These are phyloP conservation scores for Pseudocercospora vitis DNA, from an alignment of 2,329 filamentous ascomycete species.

Conservation along the genomic window DNA sequence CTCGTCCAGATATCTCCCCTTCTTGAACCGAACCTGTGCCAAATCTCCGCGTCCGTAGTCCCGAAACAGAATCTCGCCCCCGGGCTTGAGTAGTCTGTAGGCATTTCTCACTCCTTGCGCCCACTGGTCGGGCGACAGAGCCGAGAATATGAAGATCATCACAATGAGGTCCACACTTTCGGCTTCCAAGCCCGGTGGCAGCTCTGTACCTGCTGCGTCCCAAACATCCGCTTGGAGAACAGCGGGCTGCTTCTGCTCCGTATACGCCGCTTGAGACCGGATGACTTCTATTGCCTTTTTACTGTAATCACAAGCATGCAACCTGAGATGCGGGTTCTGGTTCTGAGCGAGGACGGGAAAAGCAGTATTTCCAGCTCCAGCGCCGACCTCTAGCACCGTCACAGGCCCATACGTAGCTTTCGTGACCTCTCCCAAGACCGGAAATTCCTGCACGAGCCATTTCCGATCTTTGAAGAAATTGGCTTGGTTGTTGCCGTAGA, in stretches of 20 bases:
- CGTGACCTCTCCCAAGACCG: slow-evolving; percentile 76
- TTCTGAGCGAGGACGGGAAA: slow-evolving; percentile 87
- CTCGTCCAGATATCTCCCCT: slow-evolving; percentile 87
- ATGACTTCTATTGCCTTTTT: slow-evolving; percentile 94
- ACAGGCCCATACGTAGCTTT: slow-evolving; percentile 66
- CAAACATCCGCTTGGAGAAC: slow-evolving; percentile 88
- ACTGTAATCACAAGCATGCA: slow-evolving; percentile 95
- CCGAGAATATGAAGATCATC: slow-evolving; percentile 97
- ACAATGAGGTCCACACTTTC: slow-evolving; percentile 87
- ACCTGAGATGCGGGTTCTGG: slow-evolving; percentile 74
- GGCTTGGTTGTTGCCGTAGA: slow-evolving; percentile 95
- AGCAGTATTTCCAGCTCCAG: slow-evolving; percentile 92
- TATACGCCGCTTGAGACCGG: slow-evolving; percentile 74
- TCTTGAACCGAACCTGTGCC: slow-evolving; percentile 95
- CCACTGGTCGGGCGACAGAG: slow-evolving; percentile 84
- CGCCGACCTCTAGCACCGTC: slow-evolving; percentile 84
- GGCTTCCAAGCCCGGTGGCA: slow-evolving; percentile 75
- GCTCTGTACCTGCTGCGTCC: slow-evolving; percentile 70
- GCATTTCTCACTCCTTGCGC: slow-evolving; percentile 77
- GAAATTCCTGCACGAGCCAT: slow-evolving; percentile 96
- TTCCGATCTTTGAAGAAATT: slow-evolving; percentile 99
- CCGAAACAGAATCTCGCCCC: slow-evolving; percentile 89
- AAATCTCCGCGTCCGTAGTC: slow-evolving; percentile 96
- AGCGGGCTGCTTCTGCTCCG: slow-evolving; percentile 47
- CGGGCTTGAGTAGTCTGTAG: slow-evolving; percentile 79